These are phyloP conservation scores for Penicillium cinerascens DNA, from an alignment of 495 filamentous ascomycete species.

Conservation along the genomic window DNA sequence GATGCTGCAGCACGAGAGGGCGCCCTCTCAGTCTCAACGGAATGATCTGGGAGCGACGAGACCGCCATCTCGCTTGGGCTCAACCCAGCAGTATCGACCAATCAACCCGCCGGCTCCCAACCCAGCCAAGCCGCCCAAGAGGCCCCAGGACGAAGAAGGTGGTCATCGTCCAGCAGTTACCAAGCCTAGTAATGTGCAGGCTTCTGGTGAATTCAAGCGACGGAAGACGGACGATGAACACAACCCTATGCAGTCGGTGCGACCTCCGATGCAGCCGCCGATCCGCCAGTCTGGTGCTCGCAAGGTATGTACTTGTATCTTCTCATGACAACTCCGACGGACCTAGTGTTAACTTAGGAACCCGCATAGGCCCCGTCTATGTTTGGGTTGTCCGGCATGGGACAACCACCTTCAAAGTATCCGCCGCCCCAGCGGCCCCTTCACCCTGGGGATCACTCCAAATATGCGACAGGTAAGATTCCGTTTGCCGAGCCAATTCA, in stretches of 20 bases:
- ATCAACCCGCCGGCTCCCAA: constrained; percentile 55
- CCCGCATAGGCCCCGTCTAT: constrained; percentile 59
- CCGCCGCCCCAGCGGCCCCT: constrained; percentile 53
- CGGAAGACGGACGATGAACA: constrained; percentile 59
- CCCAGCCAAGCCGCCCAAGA: constrained; percentile 63
- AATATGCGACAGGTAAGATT: constrained; percentile 82
- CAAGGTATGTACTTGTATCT: constrained; percentile 53
- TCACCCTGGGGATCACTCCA: constrained; percentile 72
- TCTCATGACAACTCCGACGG: not conserved
- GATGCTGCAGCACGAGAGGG: constrained; percentile 40
- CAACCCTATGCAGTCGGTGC: constrained; percentile 37
- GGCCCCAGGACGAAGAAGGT: constrained; percentile 52
- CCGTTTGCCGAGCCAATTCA: constrained; percentile 74
- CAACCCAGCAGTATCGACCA: constrained; percentile 47
- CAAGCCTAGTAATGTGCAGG: constrained; percentile 43
- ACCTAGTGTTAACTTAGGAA: constrained; percentile 44
- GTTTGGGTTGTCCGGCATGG: constrained; percentile 53
- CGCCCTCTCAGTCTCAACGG: constrained; percentile 35
- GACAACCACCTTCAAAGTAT: constrained; percentile 41
- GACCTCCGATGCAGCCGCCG: constrained; percentile 71
- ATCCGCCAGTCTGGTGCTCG: constrained; percentile 77
- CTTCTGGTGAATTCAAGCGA: constrained; percentile 52
- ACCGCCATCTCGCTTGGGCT: constrained; percentile 53
- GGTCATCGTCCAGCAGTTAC: constrained; percentile 40
- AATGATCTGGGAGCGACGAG: constrained; percentile 49